Percentiles rank a stretch among this genome's conserved stretches.
Conservation (phyloP, 2,329 filamentous ascomycete species). For the Ophiosphaerella narmari region DNA sequence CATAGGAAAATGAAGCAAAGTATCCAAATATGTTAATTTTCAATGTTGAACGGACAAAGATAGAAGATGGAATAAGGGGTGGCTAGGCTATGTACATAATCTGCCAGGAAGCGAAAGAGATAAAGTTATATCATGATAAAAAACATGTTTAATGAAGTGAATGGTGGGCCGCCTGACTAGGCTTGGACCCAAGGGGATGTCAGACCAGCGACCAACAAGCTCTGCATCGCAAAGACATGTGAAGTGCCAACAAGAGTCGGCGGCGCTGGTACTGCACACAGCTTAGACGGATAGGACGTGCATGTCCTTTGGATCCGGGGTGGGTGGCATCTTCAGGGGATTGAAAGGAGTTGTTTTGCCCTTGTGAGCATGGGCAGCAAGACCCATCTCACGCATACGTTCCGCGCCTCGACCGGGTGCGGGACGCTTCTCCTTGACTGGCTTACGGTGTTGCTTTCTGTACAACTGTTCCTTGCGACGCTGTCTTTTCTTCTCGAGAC, state of each 20-base stretch:
- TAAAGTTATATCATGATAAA: constrained; percentile 11
- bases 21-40: neutral
- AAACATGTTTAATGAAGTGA: constrained; percentile 18
- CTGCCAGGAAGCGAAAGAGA: constrained; percentile 16
- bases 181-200: constrained; percentile 10
- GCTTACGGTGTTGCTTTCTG: constrained; percentile 85
- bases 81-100: constrained; percentile 27
- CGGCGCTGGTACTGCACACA: constrained; percentile 45
- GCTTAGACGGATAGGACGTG: constrained; percentile 52
- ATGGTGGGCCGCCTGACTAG: constrained; percentile 8
- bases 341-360: constrained; percentile 36
- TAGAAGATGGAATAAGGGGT: constrained; percentile 1
- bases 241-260: constrained; percentile 38
- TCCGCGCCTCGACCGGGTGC: constrained; percentile 81
- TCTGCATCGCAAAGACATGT: constrained; percentile 24
- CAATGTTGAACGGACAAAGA: neutral
- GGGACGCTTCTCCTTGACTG: constrained; percentile 71
- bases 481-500: constrained; percentile 90
- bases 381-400: constrained; percentile 88
- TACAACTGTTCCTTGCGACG: constrained; percentile 91
- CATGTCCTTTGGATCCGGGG: constrained; percentile 43
- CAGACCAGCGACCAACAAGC: constrained; percentile 49
- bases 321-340: constrained; percentile 29
- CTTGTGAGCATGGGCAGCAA: constrained; percentile 80
- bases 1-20: constrained; percentile 4